Evolutionary conservation across 495 filamentous ascomycete genomes (phyloP).

Genomic region (Aspergillus biplanus): DNA sequence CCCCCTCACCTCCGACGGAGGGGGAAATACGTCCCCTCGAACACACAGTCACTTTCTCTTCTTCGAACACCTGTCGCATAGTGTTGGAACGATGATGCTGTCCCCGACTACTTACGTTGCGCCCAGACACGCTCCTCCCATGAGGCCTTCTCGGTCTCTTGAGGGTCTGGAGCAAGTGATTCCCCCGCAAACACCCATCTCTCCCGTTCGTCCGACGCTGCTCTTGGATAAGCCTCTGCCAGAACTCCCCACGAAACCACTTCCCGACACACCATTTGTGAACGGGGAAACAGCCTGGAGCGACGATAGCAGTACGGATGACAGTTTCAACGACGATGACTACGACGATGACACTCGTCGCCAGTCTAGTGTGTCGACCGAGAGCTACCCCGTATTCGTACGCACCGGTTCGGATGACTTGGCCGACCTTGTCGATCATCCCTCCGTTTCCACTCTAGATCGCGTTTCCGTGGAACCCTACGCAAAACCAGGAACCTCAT

Average conservation of each 20-base stretch:
- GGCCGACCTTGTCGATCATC: slow-evolving; percentile 30
- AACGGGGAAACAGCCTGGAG: slow-evolving; percentile 40
- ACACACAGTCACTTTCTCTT: neutral
- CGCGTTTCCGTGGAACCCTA: slow-evolving; percentile 20
- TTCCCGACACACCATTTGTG: slow-evolving; percentile 27
- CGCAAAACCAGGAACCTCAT: slow-evolving; percentile 20
- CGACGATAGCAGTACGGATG: slow-evolving; percentile 39
- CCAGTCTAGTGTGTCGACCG: slow-evolving; percentile 35
- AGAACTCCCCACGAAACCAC: slow-evolving; percentile 37
- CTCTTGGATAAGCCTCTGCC: slow-evolving; percentile 45
- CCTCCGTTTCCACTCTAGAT: slow-evolving; percentile 22
- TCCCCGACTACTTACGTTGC: slow-evolving; percentile 27
- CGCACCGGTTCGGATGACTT: slow-evolving; percentile 41
- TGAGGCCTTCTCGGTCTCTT: slow-evolving; percentile 44
- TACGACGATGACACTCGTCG: slow-evolving; percentile 25
- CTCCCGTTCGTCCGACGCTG: slow-evolving; percentile 32
- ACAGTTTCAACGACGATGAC: slow-evolving; percentile 28
- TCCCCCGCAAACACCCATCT: slow-evolving; percentile 29
- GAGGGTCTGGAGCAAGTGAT: slow-evolving; percentile 50
- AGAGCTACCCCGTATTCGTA: slow-evolving; percentile 46
- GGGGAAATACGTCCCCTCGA: slow-evolving; percentile 4
- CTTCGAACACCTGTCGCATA: neutral
- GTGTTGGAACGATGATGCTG: slow-evolving; percentile 25
- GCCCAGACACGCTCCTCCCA: slow-evolving; percentile 38
- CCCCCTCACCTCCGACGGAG: slow-evolving; percentile 5